Base-by-base conservation (phyloP, 2,329 filamentous ascomycete genomes). In the Monilinia fructicola region DNA sequence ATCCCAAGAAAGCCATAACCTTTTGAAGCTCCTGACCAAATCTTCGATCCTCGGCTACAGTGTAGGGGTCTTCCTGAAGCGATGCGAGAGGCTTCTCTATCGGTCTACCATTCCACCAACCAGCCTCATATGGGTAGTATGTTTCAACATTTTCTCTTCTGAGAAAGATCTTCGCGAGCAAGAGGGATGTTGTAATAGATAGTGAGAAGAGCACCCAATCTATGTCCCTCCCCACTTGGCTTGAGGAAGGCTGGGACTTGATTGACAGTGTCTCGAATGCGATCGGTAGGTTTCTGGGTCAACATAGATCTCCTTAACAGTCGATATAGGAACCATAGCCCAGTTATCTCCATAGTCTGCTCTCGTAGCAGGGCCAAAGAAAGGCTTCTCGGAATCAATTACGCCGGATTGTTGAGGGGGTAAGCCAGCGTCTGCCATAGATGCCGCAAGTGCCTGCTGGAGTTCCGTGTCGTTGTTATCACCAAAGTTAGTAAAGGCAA, bases 1-100 rank as follows among this genome's bases (percentile, higher is more conserved):
- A 66, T 89, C 86, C 86, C 3, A 89, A 79, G 68, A 89, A 88
- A 12, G 85, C 86, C 78, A 89, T 82, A 6, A 89, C 75, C 18
- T 87, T 84, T 70, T 67, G 65, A 9, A 67, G 9, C 48, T 67
- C 65, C 31, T 64, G 60, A 4, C 61, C 88, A 86, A 2, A 88
- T 70, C 73, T 89, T 87, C 23, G 79, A 75, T 16, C 80, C 75
- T 58, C 75, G 76, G 42, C 71, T 64, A 44, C 75, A 54, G 28
- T 69, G 67, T 53, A 68, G 52, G 46, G 66, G 53, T 58, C 61
- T 68, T 64, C 70, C 5, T 72, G 67, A 42, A 65, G 63, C 38
- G 64, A 48, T 23, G 66, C 54, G 16, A 55, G 54, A 26, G 70
- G 65, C 12, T 67, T 38, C 9, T 71, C 69, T 48, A 88, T 87